Evolutionary conservation across 352 stramenopile species (phyloP).

Genomic region (Globisporangium heterothallicum): DNA sequence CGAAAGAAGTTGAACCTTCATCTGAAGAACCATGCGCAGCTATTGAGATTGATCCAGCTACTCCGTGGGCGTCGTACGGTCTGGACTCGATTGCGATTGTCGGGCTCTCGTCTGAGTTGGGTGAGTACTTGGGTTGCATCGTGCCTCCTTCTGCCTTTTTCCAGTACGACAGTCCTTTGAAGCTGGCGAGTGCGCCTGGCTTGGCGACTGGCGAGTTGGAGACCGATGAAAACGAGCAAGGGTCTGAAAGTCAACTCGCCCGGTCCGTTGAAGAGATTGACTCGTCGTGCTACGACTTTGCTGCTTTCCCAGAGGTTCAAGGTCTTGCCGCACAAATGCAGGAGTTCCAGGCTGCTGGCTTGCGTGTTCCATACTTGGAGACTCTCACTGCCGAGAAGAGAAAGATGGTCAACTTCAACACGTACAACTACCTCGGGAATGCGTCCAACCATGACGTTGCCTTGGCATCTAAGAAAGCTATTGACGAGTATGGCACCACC

Average conservation of each 20-base stretch:
- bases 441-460: constrained; percentile 49
- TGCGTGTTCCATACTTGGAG: constrained; percentile 66
- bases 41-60: constrained; percentile 41
- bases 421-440: constrained; percentile 83
- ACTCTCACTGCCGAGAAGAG: constrained; percentile 64
- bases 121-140: constrained; percentile 63
- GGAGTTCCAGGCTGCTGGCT: constrained; percentile 63
- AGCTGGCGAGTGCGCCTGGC: constrained; percentile 50
- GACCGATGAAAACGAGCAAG: constrained; percentile 5
- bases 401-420: constrained; percentile 82
- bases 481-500: constrained; percentile 67
- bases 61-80: constrained; percentile 56
- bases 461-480: constrained; percentile 47
- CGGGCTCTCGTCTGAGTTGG: constrained; percentile 52
- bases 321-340: constrained; percentile 62
- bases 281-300: constrained; percentile 60
- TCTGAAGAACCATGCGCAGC: constrained; percentile 12
- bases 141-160: constrained; percentile 67
- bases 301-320: constrained; percentile 59
- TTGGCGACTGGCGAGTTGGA: constrained; percentile 51
- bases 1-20: constrained; percentile 32
- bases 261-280: constrained; percentile 57
- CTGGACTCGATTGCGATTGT: constrained; percentile 70
- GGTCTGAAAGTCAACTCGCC: constrained; percentile 19
- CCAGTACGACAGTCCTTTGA: constrained; percentile 58